phyloP scores from a whole-genome alignment of 306 rosid genomes.

The Dalbergia oliveri region DNA sequence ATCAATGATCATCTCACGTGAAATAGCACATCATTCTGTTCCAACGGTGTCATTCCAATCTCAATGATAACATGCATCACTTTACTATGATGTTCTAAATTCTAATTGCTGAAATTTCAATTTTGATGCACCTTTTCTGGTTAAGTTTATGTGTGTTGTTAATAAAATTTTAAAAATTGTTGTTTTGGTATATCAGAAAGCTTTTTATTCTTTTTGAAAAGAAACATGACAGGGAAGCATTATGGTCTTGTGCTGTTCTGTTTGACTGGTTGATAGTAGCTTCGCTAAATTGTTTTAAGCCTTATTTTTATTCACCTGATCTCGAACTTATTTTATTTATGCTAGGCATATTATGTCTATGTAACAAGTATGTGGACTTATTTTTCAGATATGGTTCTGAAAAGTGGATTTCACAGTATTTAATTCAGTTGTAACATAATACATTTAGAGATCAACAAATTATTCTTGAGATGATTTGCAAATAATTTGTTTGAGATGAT shows the following conservation, averaged over 20 bases:
- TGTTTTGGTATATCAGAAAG: background rate
- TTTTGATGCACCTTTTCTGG: background rate
- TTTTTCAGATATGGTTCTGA: constrained; percentile 22
- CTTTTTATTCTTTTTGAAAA: constrained; percentile 18
- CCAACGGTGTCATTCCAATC: background rate
- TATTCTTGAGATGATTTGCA: no score
- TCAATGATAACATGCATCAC: background rate
- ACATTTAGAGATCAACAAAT: constrained; percentile 3
- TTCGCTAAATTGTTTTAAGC: constrained; percentile 6
- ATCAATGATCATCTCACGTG: constrained; percentile 10
- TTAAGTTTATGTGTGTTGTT: constrained; percentile 3
- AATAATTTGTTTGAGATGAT: constrained; percentile 8
- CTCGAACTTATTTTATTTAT: background rate
- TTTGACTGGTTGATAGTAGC: constrained; percentile 18
- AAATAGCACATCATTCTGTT: constrained; percentile 1
- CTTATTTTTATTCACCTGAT: constrained; percentile 9
- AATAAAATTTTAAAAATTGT: background rate
- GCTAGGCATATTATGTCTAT: constrained; percentile 11
- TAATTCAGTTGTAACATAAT: no score
- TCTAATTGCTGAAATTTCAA: background rate
- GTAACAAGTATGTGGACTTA: constrained; percentile 16
- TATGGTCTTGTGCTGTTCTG: constrained; percentile 20
- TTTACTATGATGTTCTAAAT: background rate
- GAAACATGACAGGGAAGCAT: constrained; percentile 11
- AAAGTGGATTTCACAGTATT: background rate